These are phyloP conservation scores for Odontarrhena argentea DNA, from an alignment of 345 rosid genomes.

Conservation along the genomic window DNA sequence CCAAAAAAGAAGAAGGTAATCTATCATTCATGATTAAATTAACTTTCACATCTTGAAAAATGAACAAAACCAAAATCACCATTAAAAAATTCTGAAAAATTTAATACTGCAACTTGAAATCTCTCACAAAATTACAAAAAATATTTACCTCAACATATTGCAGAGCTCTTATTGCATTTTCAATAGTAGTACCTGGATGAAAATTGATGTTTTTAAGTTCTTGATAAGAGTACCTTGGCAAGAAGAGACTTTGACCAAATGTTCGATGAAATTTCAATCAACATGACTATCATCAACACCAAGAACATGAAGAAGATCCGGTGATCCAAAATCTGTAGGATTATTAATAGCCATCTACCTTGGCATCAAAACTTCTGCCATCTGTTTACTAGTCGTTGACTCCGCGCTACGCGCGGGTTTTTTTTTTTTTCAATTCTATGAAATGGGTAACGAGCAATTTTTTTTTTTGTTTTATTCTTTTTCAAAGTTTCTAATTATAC, in stretches of 20 bases:
- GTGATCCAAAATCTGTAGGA: constrained; percentile 34
- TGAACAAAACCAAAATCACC: background rate
- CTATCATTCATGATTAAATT: constrained; percentile 78
- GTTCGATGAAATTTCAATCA: constrained; percentile 78
- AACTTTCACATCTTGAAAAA: constrained; percentile 66
- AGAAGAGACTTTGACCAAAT: constrained; percentile 73
- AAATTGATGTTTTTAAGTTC: no score
- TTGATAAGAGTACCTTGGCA: constrained; percentile 74
- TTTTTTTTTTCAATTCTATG: no score
- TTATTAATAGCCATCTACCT: constrained; percentile 28
- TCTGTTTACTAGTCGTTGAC: no score
- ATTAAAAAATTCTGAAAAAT: background rate
- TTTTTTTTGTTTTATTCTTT: no score
- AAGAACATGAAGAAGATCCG: constrained; percentile 69
- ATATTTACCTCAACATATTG: constrained; percentile 67
- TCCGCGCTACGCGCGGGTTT: no score
- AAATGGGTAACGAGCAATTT: no score
- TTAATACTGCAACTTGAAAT: no score
- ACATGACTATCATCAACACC: constrained; percentile 88
- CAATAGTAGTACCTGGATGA: constrained; percentile 81
- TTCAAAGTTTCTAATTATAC: no score
- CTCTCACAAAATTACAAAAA: no score
- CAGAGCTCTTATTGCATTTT: constrained; percentile 73
- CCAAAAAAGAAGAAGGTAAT: no score
- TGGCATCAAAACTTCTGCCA: constrained; percentile 44